Percentiles rank a stretch among this genome's conserved stretches.
phyloP scores from a whole-genome alignment of 306 rosid genomes.

The Sophora flavescens region DNA sequence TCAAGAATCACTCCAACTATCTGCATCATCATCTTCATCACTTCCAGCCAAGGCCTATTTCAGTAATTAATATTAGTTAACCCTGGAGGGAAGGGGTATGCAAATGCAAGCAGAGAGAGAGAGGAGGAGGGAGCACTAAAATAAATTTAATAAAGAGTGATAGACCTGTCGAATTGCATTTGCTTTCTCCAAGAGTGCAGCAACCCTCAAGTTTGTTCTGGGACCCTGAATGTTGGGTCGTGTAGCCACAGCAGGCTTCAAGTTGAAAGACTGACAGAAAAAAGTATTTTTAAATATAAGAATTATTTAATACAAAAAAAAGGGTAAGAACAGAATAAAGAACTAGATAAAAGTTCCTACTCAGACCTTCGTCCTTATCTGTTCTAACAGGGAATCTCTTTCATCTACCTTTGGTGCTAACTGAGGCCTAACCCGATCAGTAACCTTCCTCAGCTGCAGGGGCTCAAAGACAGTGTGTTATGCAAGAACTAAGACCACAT shows the following conservation, averaged over 20 bases:
- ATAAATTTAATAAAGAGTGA: slow-evolving; percentile 44
- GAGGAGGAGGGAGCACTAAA: neutral
- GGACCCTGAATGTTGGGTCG: slow-evolving; percentile 83
- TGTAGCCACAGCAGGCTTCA: slow-evolving; percentile 76
- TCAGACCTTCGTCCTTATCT: slow-evolving; percentile 91
- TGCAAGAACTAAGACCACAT: slow-evolving; percentile 41
- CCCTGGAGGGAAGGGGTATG: neutral
- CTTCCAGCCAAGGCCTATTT: slow-evolving; percentile 89
- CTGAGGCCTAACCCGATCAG: slow-evolving; percentile 75
- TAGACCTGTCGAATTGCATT: slow-evolving; percentile 91
- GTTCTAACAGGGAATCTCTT: slow-evolving; percentile 80
- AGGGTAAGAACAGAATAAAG: slow-evolving; percentile 24
- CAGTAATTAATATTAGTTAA: slow-evolving; percentile 40
- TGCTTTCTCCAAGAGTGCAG: slow-evolving; percentile 93
- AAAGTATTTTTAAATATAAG: neutral
- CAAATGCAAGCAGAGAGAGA: too few relatives aligned
- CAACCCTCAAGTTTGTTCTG: slow-evolving; percentile 83
- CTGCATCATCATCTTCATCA: slow-evolving; percentile 83
- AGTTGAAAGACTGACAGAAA: slow-evolving; percentile 81
- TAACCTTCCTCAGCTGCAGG: slow-evolving; percentile 88
- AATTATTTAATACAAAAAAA: slow-evolving; percentile 28
- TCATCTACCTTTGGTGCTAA: slow-evolving; percentile 76
- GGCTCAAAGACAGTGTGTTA: slow-evolving; percentile 38
- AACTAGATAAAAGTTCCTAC: slow-evolving; percentile 21
- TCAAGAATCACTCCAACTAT: slow-evolving; percentile 87